These are phyloP conservation scores for Bipolaris oryzae DNA, from an alignment of 2,329 filamentous ascomycete genomes.

Conservation along the genomic window DNA sequence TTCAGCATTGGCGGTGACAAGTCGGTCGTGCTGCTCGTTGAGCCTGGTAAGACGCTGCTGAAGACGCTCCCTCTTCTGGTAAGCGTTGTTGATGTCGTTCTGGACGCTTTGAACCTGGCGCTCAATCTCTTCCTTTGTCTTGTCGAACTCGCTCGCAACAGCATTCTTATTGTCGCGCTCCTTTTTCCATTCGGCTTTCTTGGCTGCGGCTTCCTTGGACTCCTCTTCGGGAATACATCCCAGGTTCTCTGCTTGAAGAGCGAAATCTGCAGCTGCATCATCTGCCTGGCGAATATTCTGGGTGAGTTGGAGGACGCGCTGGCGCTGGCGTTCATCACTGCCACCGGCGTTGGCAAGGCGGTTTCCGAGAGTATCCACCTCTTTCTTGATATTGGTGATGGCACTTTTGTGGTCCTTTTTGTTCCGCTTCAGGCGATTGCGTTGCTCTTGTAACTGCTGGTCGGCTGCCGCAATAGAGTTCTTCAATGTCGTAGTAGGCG, in stretches of 20 bases:
- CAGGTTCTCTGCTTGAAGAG: slow-evolving; percentile 66
- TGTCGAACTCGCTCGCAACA: slow-evolving; percentile 63
- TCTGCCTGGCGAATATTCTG: slow-evolving; percentile 75
- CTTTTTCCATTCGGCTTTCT: slow-evolving; percentile 63
- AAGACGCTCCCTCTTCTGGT: slow-evolving; percentile 75
- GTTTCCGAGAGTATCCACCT: slow-evolving; percentile 71
- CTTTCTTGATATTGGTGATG: slow-evolving; percentile 70
- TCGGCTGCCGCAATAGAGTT: slow-evolving; percentile 77
- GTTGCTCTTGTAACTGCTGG: slow-evolving; percentile 71
- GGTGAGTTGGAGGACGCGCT: slow-evolving; percentile 76
- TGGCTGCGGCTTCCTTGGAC: slow-evolving; percentile 61
- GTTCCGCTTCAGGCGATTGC: slow-evolving; percentile 69
- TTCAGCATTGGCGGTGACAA: slow-evolving; percentile 70
- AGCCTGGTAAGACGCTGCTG: slow-evolving; percentile 73
- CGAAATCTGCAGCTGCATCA: slow-evolving; percentile 64
- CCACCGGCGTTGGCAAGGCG: slow-evolving; percentile 71
- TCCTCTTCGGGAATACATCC: slow-evolving; percentile 69
- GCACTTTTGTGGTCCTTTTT: slow-evolving; percentile 77
- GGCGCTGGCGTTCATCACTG: slow-evolving; percentile 75
- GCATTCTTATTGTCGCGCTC: slow-evolving; percentile 59
- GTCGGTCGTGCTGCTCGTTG: slow-evolving; percentile 72
- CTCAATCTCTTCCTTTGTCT: slow-evolving; percentile 66
- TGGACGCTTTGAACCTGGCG: slow-evolving; percentile 67
- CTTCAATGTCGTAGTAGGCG: slow-evolving; percentile 75
- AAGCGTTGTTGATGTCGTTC: slow-evolving; percentile 66